Percentiles rank a stretch among this genome's conserved stretches.
Evolutionary conservation across 164 flowering plant species (phyloP).

Genomic region (Taxillus chinensis): DNA sequence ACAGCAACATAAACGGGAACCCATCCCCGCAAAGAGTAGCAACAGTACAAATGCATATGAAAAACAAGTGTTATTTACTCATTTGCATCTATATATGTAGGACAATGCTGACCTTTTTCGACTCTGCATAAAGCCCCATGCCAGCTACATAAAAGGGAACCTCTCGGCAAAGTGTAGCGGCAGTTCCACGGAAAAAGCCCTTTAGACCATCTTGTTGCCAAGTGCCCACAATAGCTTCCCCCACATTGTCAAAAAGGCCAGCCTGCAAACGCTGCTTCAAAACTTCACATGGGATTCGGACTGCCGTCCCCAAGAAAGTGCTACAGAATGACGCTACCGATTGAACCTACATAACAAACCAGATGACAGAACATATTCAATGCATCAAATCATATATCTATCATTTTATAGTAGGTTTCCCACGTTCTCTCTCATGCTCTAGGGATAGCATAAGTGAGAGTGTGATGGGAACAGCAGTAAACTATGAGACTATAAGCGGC

Average conservation of each 20-base stretch:
- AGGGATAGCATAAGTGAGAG: too few species aligned
- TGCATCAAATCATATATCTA: neutral
- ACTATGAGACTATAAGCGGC: too few species aligned
- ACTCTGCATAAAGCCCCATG: conserved; percentile 92
- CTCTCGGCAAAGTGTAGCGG: conserved; percentile 93
- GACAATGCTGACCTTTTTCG: conserved; percentile 63
- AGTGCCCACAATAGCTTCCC: conserved; percentile 89
- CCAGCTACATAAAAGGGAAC: conserved; percentile 99
- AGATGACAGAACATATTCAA: neutral
- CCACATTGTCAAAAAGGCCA: conserved; percentile 84
- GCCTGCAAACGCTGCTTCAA: conserved; percentile 94
- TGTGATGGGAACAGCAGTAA: too few species aligned
- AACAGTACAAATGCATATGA: neutral
- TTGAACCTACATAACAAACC: conserved; percentile 55
- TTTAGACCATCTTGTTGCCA: conserved; percentile 81
- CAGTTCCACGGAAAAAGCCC: conserved; percentile 98
- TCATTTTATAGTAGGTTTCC: neutral
- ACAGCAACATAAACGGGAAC: too few species aligned
- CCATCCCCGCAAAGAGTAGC: neutral
- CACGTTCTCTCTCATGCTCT: too few species aligned
- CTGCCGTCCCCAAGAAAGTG: conserved; percentile 92
- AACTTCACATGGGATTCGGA: conserved; percentile 95
- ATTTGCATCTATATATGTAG: too few species aligned
- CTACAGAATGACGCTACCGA: conserved; percentile 89
- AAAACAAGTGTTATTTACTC: too few species aligned